These are phyloP conservation scores for Fusarium pseudoanthophilum DNA, from an alignment of 2,329 filamentous ascomycete genomes.

Conservation along the genomic window DNA sequence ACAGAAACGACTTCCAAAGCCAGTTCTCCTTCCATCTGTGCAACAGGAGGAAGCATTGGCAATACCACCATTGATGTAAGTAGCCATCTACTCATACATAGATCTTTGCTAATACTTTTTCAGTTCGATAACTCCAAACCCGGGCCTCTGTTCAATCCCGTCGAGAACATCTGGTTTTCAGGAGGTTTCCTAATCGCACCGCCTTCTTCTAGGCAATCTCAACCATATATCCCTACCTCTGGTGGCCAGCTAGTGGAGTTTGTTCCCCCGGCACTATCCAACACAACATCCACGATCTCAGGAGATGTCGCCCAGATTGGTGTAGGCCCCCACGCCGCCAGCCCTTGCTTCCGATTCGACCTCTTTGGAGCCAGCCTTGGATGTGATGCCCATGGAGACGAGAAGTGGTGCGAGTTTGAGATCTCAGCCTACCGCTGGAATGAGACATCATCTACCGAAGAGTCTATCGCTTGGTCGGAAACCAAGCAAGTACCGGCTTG, in stretches of 20 bases:
- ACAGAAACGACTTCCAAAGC: conserved; percentile 6
- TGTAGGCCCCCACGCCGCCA: conserved; percentile 51
- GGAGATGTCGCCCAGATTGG: conserved; percentile 54
- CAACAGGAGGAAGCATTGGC: conserved; percentile 49
- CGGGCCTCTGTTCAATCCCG: conserved; percentile 54
- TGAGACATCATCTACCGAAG: conserved; percentile 46
- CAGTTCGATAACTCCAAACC: conserved; percentile 53
- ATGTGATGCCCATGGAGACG: conserved; percentile 50
- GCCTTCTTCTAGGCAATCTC: conserved; percentile 46
- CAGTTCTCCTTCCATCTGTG: conserved; percentile 41
- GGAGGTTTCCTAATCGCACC: conserved; percentile 54
- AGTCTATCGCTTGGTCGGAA: conserved; percentile 55
- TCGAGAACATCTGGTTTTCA: conserved; percentile 55
- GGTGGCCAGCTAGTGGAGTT: conserved; percentile 55
- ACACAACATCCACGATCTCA: conserved; percentile 40
- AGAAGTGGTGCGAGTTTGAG: conserved; percentile 55
- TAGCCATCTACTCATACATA: background rate
- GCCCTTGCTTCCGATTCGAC: conserved; percentile 54
- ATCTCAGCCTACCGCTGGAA: conserved; percentile 55
- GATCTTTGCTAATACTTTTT: conserved; percentile 20
- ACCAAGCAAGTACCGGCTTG: conserved; percentile 54
- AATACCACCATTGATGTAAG: conserved; percentile 54
- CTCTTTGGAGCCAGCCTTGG: conserved; percentile 54
- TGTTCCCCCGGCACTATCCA: conserved; percentile 50
- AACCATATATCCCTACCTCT: conserved; percentile 52